Base-by-base conservation (phyloP, 495 filamentous ascomycete species). In the Penicillium fimorum region DNA sequence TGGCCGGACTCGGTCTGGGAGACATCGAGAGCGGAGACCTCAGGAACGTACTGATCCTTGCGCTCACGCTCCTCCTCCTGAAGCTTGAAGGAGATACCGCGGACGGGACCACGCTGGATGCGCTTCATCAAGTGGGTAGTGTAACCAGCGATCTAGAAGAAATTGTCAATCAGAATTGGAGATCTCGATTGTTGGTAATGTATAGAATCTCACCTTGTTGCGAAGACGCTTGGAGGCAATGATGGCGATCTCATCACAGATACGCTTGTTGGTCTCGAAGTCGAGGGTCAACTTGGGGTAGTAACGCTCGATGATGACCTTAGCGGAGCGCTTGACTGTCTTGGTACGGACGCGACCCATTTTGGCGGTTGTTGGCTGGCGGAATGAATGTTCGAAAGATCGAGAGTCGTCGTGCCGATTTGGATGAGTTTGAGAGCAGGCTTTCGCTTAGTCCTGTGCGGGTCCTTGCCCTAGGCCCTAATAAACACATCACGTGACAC, bases 221-320 rank as follows among this genome's bases (percentile, higher is more conserved):
- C 93, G 86, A 65, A 97, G 85, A 76, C 94, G 86, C 88, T 97
- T 97, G 59, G 87, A 91, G 62, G 95, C 91, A 76, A 97, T 99
- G 78, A 97, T 96, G 73, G 95, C 95, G 67, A 99, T 96, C 82
- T 99, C 95, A 91, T 97, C 95, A 82, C 95, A 97, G 68, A 97
- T 92, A 63, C 93, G 82, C 88, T 98, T 97, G 88, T 98, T 98
- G 85, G 91, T 95, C 85, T 99, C 95, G 84, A 99, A 99, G 81
- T 97, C 95, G 76, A 97, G 91, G 54, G 92, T 96, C 74, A 99
- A 82, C 78, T 91, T 91, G 70, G 94, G 95, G 84, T 98, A 96
- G 84, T 96, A 96, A 64, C 89, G 88, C 87, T 97, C 94, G 79
- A 98, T 97, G 80, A 97, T 91, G 84, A 97, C 91, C 88, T 97